Base-by-base conservation (phyloP, 2,329 filamentous ascomycete species). In the Teratosphaeria gauchensis region DNA sequence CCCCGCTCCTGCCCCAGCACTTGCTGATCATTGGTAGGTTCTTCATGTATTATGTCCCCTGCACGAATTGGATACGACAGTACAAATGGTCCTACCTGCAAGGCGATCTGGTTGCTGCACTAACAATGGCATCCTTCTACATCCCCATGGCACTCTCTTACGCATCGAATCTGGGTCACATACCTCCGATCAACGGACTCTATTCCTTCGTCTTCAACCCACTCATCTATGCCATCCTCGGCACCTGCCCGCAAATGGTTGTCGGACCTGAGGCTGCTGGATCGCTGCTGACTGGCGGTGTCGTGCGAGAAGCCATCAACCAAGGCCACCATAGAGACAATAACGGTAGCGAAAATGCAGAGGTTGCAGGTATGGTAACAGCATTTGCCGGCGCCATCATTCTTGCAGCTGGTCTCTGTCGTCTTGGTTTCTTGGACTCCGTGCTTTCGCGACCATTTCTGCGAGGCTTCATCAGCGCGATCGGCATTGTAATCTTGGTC, bases 71-170 rank as follows among this genome's bases (percentile, higher is more conserved):
- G 94, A 87, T 95, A 62, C 81, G 80, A 56, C 90, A 96, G 75
- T 99, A 99, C 74, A 84, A 83, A 66, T 86, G 84, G 81, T 82
- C 84, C 3, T 96, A 89, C 74, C 74, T 97, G 54, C 84, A 87
- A 66, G 94, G 94, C 54, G 94, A 99, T 73, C 76, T 97, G 19
- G 79, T 95, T 14, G 88, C 92, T 8, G 92, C 92, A 54, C 73
- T 97, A 62, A 97, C 94, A n/a, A 87, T 99, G 77, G 90, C 92
- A n/a, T 96, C 92, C 30, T 94, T 99, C 77, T 99, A 99, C 73
- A 88, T 99, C 42, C 94, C 94, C 56, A 96, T 99, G 92, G 88
- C 91, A 0, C 82, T 99, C 14, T 97, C 94, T 0, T 87, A 95
- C 63, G 91, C 94, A 58, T 85, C 90, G 48, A 97, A 97, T 70